These are phyloP conservation scores for Sphaerulina musiva DNA, from an alignment of 2,329 filamentous ascomycete genomes.

Conservation along the genomic window DNA sequence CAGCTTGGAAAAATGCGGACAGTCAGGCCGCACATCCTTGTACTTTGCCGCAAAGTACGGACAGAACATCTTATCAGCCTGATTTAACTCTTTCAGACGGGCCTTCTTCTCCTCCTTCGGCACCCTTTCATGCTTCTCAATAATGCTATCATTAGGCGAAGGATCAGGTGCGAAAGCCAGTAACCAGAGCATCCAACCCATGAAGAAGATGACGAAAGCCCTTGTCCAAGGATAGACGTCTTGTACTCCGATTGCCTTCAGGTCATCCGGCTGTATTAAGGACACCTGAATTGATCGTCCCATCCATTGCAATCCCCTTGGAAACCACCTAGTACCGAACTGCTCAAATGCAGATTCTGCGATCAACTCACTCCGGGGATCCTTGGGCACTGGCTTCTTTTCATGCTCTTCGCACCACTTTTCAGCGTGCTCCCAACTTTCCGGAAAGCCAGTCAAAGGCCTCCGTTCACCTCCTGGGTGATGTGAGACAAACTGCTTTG, in stretches of 20 bases:
- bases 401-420: background rate
- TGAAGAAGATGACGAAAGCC: background rate
- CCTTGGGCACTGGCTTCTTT: background rate
- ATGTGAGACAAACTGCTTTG: background rate
- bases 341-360: background rate
- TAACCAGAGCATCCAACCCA: slow-evolving; percentile 4
- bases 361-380: slow-evolving; percentile 4
- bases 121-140: background rate
- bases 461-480: background rate
- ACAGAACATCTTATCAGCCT: slow-evolving; percentile 3
- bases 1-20: background rate
- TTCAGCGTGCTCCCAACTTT: background rate
- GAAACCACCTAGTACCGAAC: slow-evolving; percentile 1
- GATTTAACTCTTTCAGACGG: background rate
- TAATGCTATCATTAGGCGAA: background rate
- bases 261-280: background rate
- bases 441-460: slow-evolving; percentile 1
- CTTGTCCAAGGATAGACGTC: slow-evolving; percentile 1
- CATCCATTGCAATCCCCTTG: background rate
- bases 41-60: slow-evolving; percentile 1
- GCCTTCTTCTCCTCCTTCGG: slow-evolving; percentile 1
- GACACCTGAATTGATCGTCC: background rate
- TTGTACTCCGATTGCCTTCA: background rate
- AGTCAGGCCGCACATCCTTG: slow-evolving; percentile 1
- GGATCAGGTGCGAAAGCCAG: slow-evolving; percentile 3